These are phyloP conservation scores for Aspergillus vadensis DNA, from an alignment of 2,329 filamentous ascomycete genomes.

Conservation along the genomic window DNA sequence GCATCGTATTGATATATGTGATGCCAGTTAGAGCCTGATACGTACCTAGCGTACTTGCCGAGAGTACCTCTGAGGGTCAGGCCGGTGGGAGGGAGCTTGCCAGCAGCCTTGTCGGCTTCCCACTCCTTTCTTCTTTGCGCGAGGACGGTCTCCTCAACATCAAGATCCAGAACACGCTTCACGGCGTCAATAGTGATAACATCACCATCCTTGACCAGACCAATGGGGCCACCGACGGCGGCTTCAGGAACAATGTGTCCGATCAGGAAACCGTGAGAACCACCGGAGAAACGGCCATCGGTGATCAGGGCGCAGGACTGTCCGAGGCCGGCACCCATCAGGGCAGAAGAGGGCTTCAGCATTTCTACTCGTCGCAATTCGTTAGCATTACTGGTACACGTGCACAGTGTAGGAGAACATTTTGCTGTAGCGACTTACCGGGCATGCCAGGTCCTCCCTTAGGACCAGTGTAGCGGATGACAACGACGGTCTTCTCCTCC, in stretches of 20 bases:
- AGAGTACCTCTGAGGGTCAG: slow-evolving; percentile 65
- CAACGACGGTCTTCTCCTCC: slow-evolving; percentile 74
- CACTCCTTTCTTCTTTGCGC: slow-evolving; percentile 60
- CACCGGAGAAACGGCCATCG: slow-evolving; percentile 65
- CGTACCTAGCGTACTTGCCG: slow-evolving; percentile 65
- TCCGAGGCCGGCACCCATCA: slow-evolving; percentile 73
- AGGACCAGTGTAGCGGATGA: slow-evolving; percentile 63
- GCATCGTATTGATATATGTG: not conserved
- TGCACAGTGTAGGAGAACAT: too few relatives aligned
- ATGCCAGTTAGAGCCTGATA: not conserved
- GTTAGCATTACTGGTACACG: not conserved
- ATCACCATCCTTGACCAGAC: slow-evolving; percentile 78
- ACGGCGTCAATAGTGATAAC: slow-evolving; percentile 80
- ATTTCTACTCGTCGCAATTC: slow-evolving; percentile 51
- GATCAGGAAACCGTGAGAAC: slow-evolving; percentile 83
- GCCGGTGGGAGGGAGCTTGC: slow-evolving; percentile 52
- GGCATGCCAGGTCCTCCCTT: slow-evolving; percentile 67
- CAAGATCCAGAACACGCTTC: slow-evolving; percentile 65
- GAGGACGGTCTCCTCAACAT: slow-evolving; percentile 68
- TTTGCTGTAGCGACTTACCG: slow-evolving; percentile 15
- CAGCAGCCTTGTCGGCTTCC: slow-evolving; percentile 51
- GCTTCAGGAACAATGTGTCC: slow-evolving; percentile 88
- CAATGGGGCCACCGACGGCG: slow-evolving; percentile 81
- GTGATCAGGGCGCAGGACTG: slow-evolving; percentile 71
- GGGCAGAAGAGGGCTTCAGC: slow-evolving; percentile 69